These are phyloP conservation scores for Xylaria telfairii DNA, from an alignment of 495 filamentous ascomycete genomes.

Conservation along the genomic window DNA sequence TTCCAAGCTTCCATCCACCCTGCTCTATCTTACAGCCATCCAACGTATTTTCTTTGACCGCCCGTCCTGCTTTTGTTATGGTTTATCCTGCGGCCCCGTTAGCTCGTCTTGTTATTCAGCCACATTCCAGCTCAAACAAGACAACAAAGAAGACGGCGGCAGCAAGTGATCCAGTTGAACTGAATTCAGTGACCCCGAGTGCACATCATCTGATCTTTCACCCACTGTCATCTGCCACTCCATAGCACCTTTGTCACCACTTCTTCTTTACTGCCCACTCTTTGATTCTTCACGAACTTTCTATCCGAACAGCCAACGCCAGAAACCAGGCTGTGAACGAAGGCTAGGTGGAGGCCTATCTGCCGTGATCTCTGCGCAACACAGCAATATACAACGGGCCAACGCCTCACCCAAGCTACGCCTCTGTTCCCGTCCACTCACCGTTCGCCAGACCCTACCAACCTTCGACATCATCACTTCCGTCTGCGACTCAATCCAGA, in stretches of 20 bases:
- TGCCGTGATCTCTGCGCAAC: neutral
- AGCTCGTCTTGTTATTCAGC: neutral
- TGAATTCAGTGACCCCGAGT: conserved; percentile 1
- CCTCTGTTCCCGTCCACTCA: conserved; percentile 1
- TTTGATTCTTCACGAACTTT: conserved; percentile 20
- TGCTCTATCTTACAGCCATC: conserved; percentile 8
- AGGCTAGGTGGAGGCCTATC: neutral
- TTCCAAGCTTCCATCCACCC: conserved; percentile 17
- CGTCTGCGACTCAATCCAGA: neutral
- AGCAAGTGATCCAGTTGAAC: conserved; percentile 14
- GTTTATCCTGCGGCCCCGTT: conserved; percentile 21
- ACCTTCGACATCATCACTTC: neutral
- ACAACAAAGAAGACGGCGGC: conserved; percentile 15
- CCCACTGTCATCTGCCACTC: conserved; percentile 1
- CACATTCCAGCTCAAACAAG: conserved; percentile 6
- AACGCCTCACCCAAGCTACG: neutral
- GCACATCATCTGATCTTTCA: conserved; percentile 16
- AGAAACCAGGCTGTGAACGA: neutral
- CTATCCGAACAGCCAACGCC: neutral
- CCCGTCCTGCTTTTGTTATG: conserved; percentile 20
- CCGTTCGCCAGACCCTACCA: neutral
- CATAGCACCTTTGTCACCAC: conserved; percentile 10
- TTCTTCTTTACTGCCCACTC: neutral
- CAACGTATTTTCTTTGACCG: conserved; percentile 19
- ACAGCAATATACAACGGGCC: neutral